phyloP scores from a whole-genome alignment of 257 asterid species.

The Fraxinus quadrangulata region DNA sequence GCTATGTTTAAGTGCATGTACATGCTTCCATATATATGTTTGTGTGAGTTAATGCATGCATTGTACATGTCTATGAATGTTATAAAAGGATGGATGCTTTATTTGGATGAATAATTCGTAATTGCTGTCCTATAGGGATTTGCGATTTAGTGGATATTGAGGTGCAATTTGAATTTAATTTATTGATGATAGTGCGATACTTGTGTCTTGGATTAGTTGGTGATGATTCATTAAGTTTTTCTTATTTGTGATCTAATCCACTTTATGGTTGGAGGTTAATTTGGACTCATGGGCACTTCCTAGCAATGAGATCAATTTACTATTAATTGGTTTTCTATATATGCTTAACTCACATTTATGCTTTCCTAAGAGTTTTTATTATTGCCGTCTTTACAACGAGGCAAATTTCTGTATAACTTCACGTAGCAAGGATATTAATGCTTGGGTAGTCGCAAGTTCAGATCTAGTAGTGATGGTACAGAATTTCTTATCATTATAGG shows the following conservation, averaged over 20 bases:
- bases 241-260: not conserved
- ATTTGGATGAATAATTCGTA: too few relatives aligned
- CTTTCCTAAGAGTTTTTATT: not conserved
- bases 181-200: not conserved
- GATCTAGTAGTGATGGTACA: not conserved
- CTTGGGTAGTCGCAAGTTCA: not conserved
- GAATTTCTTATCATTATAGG: too few relatives aligned
- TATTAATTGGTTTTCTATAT: not conserved
- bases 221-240: not conserved
- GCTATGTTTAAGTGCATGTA: not conserved
- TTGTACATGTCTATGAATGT: not conserved
- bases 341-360: not conserved
- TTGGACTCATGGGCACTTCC: not conserved
- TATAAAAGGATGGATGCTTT: too few relatives aligned
- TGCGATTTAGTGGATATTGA: slow-evolving; percentile 18
- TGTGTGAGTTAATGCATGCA: not conserved
- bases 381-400: not conserved
- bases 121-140: too few relatives aligned
- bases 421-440: not conserved
- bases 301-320: not conserved
- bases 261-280: slow-evolving; percentile 5
- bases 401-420: not conserved
- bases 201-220: not conserved
- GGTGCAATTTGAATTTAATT: slow-evolving; percentile 13
- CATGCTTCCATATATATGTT: too few relatives aligned